Conservation (phyloP, 176 grass and related monocot genomes). For the Raddia distichophylla region DNA sequence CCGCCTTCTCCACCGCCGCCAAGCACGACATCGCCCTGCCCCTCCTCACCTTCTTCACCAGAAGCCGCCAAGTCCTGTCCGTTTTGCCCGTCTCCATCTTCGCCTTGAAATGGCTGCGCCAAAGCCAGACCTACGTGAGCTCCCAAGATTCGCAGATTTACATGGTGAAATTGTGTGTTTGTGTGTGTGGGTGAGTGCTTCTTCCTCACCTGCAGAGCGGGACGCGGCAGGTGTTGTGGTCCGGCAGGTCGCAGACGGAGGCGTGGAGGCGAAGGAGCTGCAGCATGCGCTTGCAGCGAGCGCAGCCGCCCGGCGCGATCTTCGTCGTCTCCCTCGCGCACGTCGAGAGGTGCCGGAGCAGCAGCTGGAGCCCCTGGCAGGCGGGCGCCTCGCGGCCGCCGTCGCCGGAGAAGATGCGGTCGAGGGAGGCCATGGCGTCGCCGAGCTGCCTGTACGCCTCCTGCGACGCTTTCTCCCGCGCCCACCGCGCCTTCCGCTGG, state of each 20-base stretch:
- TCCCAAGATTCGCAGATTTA: neutral
- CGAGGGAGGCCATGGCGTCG: slow-evolving; percentile 71
- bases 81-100: slow-evolving; percentile 58
- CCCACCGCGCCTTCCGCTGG: slow-evolving; percentile 57
- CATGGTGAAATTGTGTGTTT: neutral
- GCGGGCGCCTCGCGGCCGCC: slow-evolving; percentile 34
- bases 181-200: too few species aligned
- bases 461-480: slow-evolving; percentile 39
- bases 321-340: slow-evolving; percentile 61
- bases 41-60: slow-evolving; percentile 67
- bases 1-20: slow-evolving; percentile 47
- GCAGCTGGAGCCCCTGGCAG: slow-evolving; percentile 59
- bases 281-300: slow-evolving; percentile 74
- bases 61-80: slow-evolving; percentile 68
- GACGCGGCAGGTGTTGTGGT: slow-evolving; percentile 55
- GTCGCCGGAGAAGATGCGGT: slow-evolving; percentile 48
- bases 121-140: neutral
- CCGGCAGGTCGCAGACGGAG: slow-evolving; percentile 57
- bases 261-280: slow-evolving; percentile 83
- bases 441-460: slow-evolving; percentile 58
- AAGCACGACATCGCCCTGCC: slow-evolving; percentile 53
- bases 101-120: slow-evolving; percentile 53
- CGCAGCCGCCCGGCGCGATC: slow-evolving; percentile 48
- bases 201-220: slow-evolving; percentile 75
- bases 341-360: slow-evolving; percentile 62